A percentile compares a stretch with the other conserved stretches of the same genome.
Evolutionary conservation across 257 asterid genomes (phyloP).

Genomic region (Solanum peruvianum): DNA sequence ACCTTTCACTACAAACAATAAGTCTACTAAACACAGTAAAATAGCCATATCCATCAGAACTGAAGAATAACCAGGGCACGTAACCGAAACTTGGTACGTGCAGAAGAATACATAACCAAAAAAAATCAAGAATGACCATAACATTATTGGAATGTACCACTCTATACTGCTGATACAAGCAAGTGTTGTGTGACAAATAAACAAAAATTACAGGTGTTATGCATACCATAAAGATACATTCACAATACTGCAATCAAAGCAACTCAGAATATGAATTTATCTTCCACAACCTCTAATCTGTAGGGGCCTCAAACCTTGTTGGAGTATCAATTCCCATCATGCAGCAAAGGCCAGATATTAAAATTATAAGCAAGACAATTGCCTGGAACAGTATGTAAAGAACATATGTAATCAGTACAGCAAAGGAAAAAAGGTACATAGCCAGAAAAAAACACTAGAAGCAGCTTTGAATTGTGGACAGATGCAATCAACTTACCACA

Average conservation of each 20-base stretch:
- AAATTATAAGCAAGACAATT: slow-evolving; percentile 69
- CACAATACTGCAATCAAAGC: neutral
- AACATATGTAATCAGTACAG: neutral
- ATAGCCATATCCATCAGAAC: neutral
- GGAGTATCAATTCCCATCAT: slow-evolving; percentile 99
- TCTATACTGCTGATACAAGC: neutral
- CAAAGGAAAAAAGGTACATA: neutral
- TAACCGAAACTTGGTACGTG: neutral
- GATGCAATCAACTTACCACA: slow-evolving; percentile 47
- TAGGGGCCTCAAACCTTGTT: slow-evolving; percentile 86
- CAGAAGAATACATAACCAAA: neutral
- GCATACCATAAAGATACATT: neutral
- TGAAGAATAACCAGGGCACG: neutral
- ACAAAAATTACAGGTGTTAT: slow-evolving; percentile 6
- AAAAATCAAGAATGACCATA: neutral
- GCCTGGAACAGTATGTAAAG: slow-evolving; percentile 43
- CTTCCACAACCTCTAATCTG: slow-evolving; percentile 18
- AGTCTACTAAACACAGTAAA: neutral
- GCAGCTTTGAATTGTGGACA: neutral
- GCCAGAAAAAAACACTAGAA: neutral
- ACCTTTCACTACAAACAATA: neutral
- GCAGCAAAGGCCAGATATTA: slow-evolving; percentile 96
- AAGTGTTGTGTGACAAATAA: neutral
- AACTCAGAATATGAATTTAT: neutral
- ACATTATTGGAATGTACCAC: neutral